phyloP scores from a whole-genome alignment of 2,329 filamentous ascomycete species.

The Aspergillaceae sp. region DNA sequence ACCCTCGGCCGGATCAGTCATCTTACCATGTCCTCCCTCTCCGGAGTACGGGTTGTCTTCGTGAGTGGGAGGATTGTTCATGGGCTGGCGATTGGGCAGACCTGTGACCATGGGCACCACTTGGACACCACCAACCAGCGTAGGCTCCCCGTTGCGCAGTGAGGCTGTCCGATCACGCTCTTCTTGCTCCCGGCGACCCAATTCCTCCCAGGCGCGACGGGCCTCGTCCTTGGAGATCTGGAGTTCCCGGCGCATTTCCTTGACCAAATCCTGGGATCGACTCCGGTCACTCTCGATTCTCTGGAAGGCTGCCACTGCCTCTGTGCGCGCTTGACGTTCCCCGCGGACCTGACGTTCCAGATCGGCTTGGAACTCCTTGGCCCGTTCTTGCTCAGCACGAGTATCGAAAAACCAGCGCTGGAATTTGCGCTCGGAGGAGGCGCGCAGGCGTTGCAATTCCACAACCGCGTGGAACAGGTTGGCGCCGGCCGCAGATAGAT shows the following conservation, averaged over 20 bases:
- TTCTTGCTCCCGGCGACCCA: slow-evolving; percentile 85
- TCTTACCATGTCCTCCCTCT: slow-evolving; percentile 22
- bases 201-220: slow-evolving; percentile 90
- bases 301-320: slow-evolving; percentile 58
- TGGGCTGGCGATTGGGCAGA: slow-evolving; percentile 49
- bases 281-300: slow-evolving; percentile 60
- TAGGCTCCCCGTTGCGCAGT: slow-evolving; percentile 80
- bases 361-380: slow-evolving; percentile 71
- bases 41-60: slow-evolving; percentile 36
- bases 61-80: slow-evolving; percentile 38
- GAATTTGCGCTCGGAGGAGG: slow-evolving; percentile 94
- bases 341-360: slow-evolving; percentile 66
- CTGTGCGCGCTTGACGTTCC: slow-evolving; percentile 61
- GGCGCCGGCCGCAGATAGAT: slow-evolving; percentile 91
- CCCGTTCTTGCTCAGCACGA: slow-evolving; percentile 73
- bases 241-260: slow-evolving; percentile 85
- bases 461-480: slow-evolving; percentile 98
- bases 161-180: slow-evolving; percentile 79
- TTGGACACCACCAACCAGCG: slow-evolving; percentile 83
- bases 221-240: slow-evolving; percentile 95
- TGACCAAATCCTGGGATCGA: slow-evolving; percentile 66
- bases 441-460: slow-evolving; percentile 83
- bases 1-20: slow-evolving; percentile 27
- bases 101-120: slow-evolving; percentile 86
- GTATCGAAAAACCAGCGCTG: slow-evolving; percentile 99